Conservation (phyloP, 306 rosid species). For the Psophocarpus tetragonolobus region DNA sequence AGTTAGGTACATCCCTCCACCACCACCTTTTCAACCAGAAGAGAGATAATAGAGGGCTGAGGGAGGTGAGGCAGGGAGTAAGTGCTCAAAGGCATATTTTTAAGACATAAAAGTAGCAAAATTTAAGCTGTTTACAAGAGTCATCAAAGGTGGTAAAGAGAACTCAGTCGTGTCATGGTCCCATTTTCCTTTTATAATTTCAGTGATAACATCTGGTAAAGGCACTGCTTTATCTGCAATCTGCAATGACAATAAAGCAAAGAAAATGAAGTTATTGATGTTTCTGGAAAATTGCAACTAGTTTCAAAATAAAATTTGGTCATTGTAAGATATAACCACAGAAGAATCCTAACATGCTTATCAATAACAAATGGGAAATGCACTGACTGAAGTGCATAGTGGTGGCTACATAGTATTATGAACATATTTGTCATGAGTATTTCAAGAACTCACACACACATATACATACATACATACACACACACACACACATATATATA, state of each 20-base stretch:
- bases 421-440: background rate
- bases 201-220: constrained; percentile 58
- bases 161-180: constrained; percentile 83
- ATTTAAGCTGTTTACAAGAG: constrained; percentile 67
- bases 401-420: constrained; percentile 9
- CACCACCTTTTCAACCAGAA: background rate
- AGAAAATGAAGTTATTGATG: constrained; percentile 16
- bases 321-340: constrained; percentile 13
- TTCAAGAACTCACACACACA: constrained; percentile 29
- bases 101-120: constrained; percentile 8
- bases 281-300: constrained; percentile 24
- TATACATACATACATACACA: no score
- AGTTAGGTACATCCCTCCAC: background rate
- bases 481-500: no score
- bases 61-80: background rate
- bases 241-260: constrained; percentile 47
- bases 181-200: constrained; percentile 79
- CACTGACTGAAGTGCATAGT: constrained; percentile 2
- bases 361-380: constrained; percentile 13
- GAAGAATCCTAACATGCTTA: constrained; percentile 12
- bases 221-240: constrained; percentile 52
- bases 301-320: background rate
- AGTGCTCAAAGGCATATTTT: constrained; percentile 6
- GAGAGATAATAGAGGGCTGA: background rate
- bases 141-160: constrained; percentile 95